These are phyloP conservation scores for Fusarium veterinarium DNA, from an alignment of 2,329 filamentous ascomycete species.

Conservation along the genomic window DNA sequence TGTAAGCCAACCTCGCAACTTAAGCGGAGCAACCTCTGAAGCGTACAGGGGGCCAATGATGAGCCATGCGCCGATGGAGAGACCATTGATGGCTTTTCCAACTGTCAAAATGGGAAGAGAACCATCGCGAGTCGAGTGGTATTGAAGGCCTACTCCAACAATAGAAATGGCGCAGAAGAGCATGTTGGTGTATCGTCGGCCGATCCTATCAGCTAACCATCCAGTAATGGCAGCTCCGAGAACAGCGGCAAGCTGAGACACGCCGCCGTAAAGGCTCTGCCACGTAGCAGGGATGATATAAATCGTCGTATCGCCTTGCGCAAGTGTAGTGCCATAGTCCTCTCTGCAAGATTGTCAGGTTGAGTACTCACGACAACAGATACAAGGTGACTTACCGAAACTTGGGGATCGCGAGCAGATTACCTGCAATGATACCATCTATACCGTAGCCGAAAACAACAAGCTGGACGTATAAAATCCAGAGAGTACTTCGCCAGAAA, in stretches of 20 bases:
- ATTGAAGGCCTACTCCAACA: constrained; percentile 53
- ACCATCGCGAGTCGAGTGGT: neutral
- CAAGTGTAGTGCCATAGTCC: neutral
- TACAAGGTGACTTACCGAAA: constrained; percentile 1
- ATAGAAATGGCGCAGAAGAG: constrained; percentile 9
- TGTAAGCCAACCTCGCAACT: neutral
- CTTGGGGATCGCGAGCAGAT: constrained; percentile 8
- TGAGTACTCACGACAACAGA: no score
- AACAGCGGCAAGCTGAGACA: neutral
- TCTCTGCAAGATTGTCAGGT: neutral
- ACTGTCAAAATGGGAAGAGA: neutral
- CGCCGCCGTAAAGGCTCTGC: neutral
- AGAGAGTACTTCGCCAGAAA: constrained; percentile 15
- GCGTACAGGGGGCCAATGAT: neutral
- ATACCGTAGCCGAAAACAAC: constrained; percentile 15
- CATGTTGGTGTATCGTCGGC: constrained; percentile 9
- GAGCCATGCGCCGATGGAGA: neutral
- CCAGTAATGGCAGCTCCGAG: neutral
- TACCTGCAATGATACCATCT: constrained; percentile 14
- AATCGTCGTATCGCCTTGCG: neutral
- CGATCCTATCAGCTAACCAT: constrained; percentile 5
- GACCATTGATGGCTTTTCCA: constrained; percentile 48
- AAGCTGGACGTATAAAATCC: constrained; percentile 11
- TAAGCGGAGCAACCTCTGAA: neutral
- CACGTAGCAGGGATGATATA: constrained; percentile 4